Evolutionary conservation across 176 grass and related monocot species (phyloP), one percentile per base, ranked within the genome.

Genomic region (Alloteropsis semialata): DNA sequence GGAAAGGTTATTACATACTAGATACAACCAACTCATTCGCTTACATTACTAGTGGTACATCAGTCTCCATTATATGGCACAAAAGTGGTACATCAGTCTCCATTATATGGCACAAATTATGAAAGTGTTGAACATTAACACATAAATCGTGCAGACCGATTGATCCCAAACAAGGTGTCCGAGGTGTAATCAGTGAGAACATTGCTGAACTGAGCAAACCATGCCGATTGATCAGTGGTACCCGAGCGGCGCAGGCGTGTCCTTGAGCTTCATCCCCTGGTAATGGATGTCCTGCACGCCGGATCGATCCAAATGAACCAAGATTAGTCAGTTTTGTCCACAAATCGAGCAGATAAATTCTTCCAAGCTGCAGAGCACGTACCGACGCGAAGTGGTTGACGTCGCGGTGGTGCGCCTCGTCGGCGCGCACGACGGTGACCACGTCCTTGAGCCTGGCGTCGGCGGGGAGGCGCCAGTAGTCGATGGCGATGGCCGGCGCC

Each of bases 321-420:
- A n/a, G 74, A 45, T 50, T 1, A 39, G 53, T 67, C 28, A 69
- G 28, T 6, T 7, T 36, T 8, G 2, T 32, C 15, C 12, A 44
- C 0, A 17, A n/a, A n/a, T n/a, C n/a, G 22, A 29, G 42, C 15
- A 10, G 39, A 10, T 9, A 6, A 32, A 21, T 46, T 45, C 61
- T 22, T 4, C 43, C 34, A 55, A 46, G 16, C 2, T 28, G 28
- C 17, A 0, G 2, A 3, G 4, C 25, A 27, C 69, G 3, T 88
- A 97, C 94, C 57, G 94, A 97, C 3, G 94, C 96, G 62, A 93
- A 98, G 87, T 98, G 96, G 65, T 98, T 98, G 87, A 94, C 81
- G 37, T 98, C 92, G 37, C 96, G 92, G 78, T 98, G 96, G 82
- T 98, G 96, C 62, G 96, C 92, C 82, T 98, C 96, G 81, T 95